A percentile compares a stretch with the other conserved stretches of the same genome.
phyloP scores from a whole-genome alignment of 164 flowering plant species.

The Santalum album region DNA sequence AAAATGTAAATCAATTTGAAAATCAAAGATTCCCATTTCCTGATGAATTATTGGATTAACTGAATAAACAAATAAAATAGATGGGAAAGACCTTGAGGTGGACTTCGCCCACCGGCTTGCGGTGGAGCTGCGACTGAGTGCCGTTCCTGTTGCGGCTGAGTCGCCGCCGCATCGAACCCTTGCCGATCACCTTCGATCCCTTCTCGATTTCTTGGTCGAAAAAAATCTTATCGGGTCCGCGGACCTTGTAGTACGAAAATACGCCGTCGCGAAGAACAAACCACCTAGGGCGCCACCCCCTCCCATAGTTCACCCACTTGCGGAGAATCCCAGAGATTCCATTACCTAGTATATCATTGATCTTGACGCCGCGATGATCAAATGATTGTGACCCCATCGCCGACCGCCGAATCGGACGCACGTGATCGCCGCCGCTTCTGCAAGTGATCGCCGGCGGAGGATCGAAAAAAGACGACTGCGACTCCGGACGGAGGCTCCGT shows the following conservation, averaged over 20 bases:
- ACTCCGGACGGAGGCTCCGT: background rate
- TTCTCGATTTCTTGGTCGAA: background rate
- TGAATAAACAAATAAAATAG: no score
- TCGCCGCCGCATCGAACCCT: background rate
- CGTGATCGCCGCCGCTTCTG: background rate
- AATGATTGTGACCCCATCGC: background rate
- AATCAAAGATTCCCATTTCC: no score
- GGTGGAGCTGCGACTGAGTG: background rate
- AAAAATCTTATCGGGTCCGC: background rate
- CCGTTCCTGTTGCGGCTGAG: background rate
- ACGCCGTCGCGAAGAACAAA: background rate
- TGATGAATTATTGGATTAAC: no score
- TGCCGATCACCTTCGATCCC: constrained; percentile 1
- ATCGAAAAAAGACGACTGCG: background rate
- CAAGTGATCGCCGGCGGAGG: background rate
- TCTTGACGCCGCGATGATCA: background rate
- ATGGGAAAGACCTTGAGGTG: constrained; percentile 2
- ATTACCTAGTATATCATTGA: background rate
- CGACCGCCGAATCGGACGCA: background rate
- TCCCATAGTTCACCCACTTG: constrained; percentile 5
- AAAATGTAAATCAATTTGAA: no score
- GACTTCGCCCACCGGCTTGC: background rate
- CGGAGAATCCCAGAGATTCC: background rate
- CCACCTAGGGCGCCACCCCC: constrained; percentile 4
- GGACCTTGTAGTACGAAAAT: constrained; percentile 1